Conservation (phyloP, 2,329 filamentous ascomycete species). For the Pleurostoma richardsiae region DNA sequence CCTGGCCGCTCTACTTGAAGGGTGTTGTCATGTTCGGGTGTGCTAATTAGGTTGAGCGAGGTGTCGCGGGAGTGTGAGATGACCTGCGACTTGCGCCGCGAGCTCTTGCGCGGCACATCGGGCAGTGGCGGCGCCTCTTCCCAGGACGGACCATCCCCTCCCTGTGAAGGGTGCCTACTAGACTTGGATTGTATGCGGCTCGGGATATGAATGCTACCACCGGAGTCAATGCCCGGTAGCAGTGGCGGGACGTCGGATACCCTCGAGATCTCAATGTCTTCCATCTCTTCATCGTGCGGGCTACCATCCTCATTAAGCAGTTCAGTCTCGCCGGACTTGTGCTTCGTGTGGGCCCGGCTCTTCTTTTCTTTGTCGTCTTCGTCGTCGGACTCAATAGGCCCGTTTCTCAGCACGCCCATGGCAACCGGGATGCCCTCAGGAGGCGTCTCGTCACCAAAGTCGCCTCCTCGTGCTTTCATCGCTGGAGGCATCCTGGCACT, state of each 20-base stretch:
- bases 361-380: constrained; percentile 34
- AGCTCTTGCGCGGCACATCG: constrained; percentile 68
- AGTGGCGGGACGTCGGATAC: constrained; percentile 47
- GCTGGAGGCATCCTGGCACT: constrained; percentile 81
- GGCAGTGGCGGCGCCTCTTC: constrained; percentile 34
- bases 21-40: constrained; percentile 8
- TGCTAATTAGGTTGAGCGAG: constrained; percentile 25
- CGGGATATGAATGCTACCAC: constrained; percentile 57
- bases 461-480: constrained; percentile 52
- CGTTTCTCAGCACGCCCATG: constrained; percentile 53
- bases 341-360: constrained; percentile 19
- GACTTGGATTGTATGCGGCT: constrained; percentile 58
- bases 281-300: constrained; percentile 38
- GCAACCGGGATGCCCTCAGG: constrained; percentile 62
- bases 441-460: constrained; percentile 61
- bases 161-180: constrained; percentile 31
- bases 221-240: constrained; percentile 55
- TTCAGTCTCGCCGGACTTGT: constrained; percentile 25
- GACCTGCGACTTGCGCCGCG: constrained; percentile 51
- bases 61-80: constrained; percentile 24
- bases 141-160: constrained; percentile 14
- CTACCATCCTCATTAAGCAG: constrained; percentile 42
- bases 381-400: constrained; percentile 61
- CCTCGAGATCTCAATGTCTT: constrained; percentile 30
- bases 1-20: constrained; percentile 8